Base-by-base conservation (phyloP, 805 yeast genomes). In the Cyberlindnera americana region DNA sequence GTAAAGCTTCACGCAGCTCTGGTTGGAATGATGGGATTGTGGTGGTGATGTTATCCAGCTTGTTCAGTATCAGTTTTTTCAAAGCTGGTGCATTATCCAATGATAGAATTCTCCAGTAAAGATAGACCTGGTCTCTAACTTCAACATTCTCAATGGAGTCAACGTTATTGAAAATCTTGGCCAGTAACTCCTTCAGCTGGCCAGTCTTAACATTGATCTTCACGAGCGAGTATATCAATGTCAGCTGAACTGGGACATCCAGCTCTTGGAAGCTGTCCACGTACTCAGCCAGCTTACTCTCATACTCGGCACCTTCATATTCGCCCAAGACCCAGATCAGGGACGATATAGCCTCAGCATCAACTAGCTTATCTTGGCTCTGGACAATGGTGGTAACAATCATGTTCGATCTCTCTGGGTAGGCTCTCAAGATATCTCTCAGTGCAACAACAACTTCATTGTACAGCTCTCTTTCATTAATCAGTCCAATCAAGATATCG, bases 71-170 rank as follows among this genome's bases (percentile, higher is more conserved):
- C 33, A 86, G 67, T 30, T 70, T 67, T 48, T 71, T 53, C 8
- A 66, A 66, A 6, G 53, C 53, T 2, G 66, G 55, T 4, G 64
- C 51, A 35, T 59, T 53, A 26, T 65, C 69, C 41, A 65, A 42
- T 1, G 89, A 82, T 36, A 84, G 64, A 34, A 85, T 69, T 63
- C 95, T 73, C 93, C 93, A 84, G 57, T 83, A 84, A 29, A 84
- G 67, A 58, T 74, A 84, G 1, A 91, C 89, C 66, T 81, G 77
- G 58, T 84, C 95, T 59, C 93, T 72, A 19, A 84, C 83, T 56
- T 84, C 95, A 3, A 87, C 77, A 53, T 81, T 82, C 44, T 81
- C 83, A 41, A 83, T 69, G 30, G 75, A 72, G 42, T 73, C 75
- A 4, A 89, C 83, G 9, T 86, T 78, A 44, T 77, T 81, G 49